These are phyloP conservation scores for Phoenix roebelenii DNA, from an alignment of 176 grass and related monocot species.

Conservation along the genomic window DNA sequence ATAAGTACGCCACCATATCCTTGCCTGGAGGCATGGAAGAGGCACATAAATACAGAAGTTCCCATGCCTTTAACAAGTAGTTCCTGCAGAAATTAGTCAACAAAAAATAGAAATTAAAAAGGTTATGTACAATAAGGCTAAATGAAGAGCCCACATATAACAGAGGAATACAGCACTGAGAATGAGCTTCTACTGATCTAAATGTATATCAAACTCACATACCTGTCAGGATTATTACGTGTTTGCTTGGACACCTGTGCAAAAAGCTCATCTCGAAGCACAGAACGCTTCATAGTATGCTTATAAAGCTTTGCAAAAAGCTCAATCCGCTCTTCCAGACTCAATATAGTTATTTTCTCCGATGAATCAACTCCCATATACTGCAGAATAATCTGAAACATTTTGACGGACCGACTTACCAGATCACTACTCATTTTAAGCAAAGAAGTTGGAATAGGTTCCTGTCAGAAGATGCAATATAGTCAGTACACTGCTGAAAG, in stretches of 20 bases:
- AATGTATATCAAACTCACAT: background rate
- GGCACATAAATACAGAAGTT: constrained; percentile 94
- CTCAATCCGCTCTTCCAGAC: constrained; percentile 83
- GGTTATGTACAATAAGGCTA: background rate
- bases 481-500: constrained; percentile 10
- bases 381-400: constrained; percentile 89
- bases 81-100: constrained; percentile 28
- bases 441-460: constrained; percentile 83
- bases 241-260: constrained; percentile 94
- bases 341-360: constrained; percentile 41
- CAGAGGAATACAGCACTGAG: too few species aligned
- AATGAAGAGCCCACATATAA: too few species aligned
- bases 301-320: constrained; percentile 88
- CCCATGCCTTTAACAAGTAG: constrained; percentile 91
- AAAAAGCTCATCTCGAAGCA: constrained; percentile 97
- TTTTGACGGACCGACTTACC: constrained; percentile 77
- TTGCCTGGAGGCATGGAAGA: constrained; percentile 98
- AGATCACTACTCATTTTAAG: constrained; percentile 88
- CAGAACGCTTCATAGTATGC: constrained; percentile 86
- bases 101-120: background rate
- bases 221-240: constrained; percentile 89
- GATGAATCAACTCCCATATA: constrained; percentile 89
- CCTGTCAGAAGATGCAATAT: constrained; percentile 37
- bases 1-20: constrained; percentile 97
- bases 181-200: too few species aligned